Base-by-base conservation (phyloP, 164 flowering plant genomes). In the Warburgia ugandensis region DNA sequence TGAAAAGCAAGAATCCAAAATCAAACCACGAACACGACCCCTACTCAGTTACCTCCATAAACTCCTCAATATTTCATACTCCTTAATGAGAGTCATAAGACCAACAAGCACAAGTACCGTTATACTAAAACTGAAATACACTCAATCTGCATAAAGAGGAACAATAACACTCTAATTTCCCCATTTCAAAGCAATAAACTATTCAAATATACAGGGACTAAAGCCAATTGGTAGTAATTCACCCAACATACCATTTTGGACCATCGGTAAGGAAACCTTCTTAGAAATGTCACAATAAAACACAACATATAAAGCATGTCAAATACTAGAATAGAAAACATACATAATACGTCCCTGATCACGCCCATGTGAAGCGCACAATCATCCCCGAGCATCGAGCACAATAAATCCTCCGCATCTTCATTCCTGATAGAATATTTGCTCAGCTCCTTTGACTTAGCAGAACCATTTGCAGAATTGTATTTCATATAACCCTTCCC, bases 321-420 rank as follows among this genome's bases (percentile, higher is more conserved):
- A 3, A 45, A 27, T 6, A 6, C n/a, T 11, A 26, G 14, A 16
- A 13, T 16, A 45, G 52, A 22, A 5, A 17, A 73, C 97, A 77
- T 57, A 91, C 97, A 67, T 1, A 82, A 68, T 1, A 86, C 92
- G 61, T 86, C 96, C 68, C 72, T 72, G 31, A 86, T 84, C 20
- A 91, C 87, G 28, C 66, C 94, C 77, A 87, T 44, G 71, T 77
- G 70, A 44, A 91, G 64, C 28, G 78, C 81, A 43, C 73, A 74
- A 7, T 68, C 80, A 3, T 75, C 72, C 2, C 94, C 90, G 37
- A 91, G 92, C 92, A 86, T 77, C 1, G 92, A 80, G 55, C 61
- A 80, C 58, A 91, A 54, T 48, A 84, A 84, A 71, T 83, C 84
- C 66, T 84, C 95, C 1, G 72, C 74, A 29, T 76, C 83, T 22